Evolutionary conservation across 352 stramenopile genomes (phyloP).

Genomic region (Globisporangium okanoganense): DNA sequence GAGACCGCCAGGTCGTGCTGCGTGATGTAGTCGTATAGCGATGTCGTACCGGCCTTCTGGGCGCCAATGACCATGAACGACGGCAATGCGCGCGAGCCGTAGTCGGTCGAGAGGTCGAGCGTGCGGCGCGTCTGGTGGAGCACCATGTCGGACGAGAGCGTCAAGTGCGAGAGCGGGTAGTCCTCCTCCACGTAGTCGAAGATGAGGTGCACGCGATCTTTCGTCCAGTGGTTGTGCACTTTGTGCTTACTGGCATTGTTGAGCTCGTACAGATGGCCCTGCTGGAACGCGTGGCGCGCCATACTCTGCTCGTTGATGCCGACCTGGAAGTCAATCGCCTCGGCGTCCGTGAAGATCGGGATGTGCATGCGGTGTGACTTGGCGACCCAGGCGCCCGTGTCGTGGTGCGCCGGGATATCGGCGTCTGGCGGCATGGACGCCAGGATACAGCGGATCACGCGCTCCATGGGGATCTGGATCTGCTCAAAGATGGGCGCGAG

Average conservation of each 20-base stretch:
- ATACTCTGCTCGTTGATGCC: conserved; percentile 84
- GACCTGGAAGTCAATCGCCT: conserved; percentile 76
- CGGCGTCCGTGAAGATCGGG: conserved; percentile 88
- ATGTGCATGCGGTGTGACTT: conserved; percentile 97
- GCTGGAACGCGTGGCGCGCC: conserved; percentile 88
- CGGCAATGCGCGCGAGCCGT: conserved; percentile 70
- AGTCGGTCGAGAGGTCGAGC: conserved; percentile 89
- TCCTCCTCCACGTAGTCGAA: conserved; percentile 96
- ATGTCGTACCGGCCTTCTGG: conserved; percentile 96
- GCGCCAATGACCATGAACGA: conserved; percentile 96
- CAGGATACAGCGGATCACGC: conserved; percentile 92
- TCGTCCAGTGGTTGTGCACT: conserved; percentile 91
- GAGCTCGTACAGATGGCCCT: conserved; percentile 97
- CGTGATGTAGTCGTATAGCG: conserved; percentile 96
- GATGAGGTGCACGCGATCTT: conserved; percentile 96
- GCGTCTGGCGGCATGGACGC: conserved; percentile 94
- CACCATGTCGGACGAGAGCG: conserved; percentile 85
- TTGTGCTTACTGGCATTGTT: conserved; percentile 98
- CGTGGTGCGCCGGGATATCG: conserved; percentile 96
- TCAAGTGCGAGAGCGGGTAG: conserved; percentile 58
- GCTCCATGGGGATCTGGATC: conserved; percentile 78
- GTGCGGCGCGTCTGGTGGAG: conserved; percentile 95
- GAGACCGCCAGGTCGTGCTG: conserved; percentile 94
- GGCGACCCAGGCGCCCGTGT: conserved; percentile 96
- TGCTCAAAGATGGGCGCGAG: conserved; percentile 88